phyloP scores from a whole-genome alignment of 2,329 filamentous ascomycete species.

The Anthostomella pinea region DNA sequence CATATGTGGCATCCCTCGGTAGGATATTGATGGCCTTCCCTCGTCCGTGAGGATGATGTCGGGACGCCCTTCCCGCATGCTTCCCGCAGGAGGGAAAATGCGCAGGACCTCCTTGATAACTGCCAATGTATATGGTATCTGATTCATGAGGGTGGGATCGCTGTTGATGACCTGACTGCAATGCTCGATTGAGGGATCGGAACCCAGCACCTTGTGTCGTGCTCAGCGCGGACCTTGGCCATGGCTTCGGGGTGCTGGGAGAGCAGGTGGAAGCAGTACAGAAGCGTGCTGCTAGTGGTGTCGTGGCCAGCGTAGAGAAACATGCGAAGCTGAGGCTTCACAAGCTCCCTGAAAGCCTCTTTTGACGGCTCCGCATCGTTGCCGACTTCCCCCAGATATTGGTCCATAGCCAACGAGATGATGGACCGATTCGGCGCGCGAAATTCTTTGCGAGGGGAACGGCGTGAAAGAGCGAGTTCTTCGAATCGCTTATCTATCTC shows the following conservation, averaged over 20 bases:
- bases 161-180: slow-evolving; percentile 28
- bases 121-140: slow-evolving; percentile 33
- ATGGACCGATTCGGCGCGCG: slow-evolving; percentile 13
- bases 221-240: slow-evolving; percentile 20
- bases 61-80: slow-evolving; percentile 32
- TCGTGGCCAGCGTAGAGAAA: slow-evolving; percentile 60
- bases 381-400: slow-evolving; percentile 14
- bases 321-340: slow-evolving; percentile 18
- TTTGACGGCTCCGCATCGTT: slow-evolving; percentile 5
- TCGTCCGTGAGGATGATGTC: slow-evolving; percentile 36
- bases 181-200: slow-evolving; percentile 1
- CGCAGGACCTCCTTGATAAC: slow-evolving; percentile 38
- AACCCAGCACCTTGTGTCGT: slow-evolving; percentile 25
- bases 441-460: neutral
- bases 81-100: slow-evolving; percentile 44
- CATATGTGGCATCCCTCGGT: slow-evolving; percentile 20
- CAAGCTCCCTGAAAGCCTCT: slow-evolving; percentile 13
- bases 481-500: slow-evolving; percentile 23
- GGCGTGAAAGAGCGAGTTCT: slow-evolving; percentile 8
- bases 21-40: slow-evolving; percentile 34
- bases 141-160: slow-evolving; percentile 27
- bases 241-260: slow-evolving; percentile 18
- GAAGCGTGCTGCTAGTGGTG: slow-evolving; percentile 57
- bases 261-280: slow-evolving; percentile 46
- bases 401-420: slow-evolving; percentile 19